These are phyloP conservation scores for Macrotyloma uniflorum DNA, from an alignment of 306 rosid genomes.

Conservation along the genomic window DNA sequence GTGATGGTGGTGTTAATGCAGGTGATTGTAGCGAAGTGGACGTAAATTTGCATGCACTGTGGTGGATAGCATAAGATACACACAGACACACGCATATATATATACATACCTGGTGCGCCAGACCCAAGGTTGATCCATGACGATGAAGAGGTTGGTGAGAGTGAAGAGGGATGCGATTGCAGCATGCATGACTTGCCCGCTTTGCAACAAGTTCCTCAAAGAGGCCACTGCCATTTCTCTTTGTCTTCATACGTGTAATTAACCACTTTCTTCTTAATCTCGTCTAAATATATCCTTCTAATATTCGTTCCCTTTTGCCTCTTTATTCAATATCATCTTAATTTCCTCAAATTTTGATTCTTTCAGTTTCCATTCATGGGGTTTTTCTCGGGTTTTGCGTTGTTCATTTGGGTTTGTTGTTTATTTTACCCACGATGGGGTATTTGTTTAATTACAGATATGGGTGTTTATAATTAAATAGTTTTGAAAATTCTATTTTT, in stretches of 20 bases:
- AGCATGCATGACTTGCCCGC: conserved; percentile 82
- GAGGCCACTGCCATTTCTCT: conserved; percentile 87
- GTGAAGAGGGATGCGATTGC: conserved; percentile 64
- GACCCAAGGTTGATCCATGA: background rate
- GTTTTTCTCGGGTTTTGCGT: conserved; percentile 23
- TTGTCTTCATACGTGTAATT: conserved; percentile 92
- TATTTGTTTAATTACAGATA: conserved; percentile 25
- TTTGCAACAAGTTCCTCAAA: conserved; percentile 65
- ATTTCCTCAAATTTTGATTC: conserved; percentile 36
- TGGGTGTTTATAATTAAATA: conserved; percentile 38
- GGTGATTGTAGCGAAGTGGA: conserved; percentile 51
- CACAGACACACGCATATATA: too few species aligned
- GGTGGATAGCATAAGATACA: background rate
- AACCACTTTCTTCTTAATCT: background rate
- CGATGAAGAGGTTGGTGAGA: conserved; percentile 57
- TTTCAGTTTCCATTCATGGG: conserved; percentile 29
- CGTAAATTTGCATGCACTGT: conserved; percentile 73
- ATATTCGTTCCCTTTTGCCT: background rate
- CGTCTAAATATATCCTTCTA: background rate
- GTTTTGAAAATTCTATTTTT: background rate
- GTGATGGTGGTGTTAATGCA: conserved; percentile 41
- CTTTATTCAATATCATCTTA: background rate
- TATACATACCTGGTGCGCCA: background rate
- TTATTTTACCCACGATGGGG: conserved; percentile 3
- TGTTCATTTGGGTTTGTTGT: conserved; percentile 36